Evolutionary conservation across 768 basidiomycete species (phyloP).

Genomic region (Mycena venus): DNA sequence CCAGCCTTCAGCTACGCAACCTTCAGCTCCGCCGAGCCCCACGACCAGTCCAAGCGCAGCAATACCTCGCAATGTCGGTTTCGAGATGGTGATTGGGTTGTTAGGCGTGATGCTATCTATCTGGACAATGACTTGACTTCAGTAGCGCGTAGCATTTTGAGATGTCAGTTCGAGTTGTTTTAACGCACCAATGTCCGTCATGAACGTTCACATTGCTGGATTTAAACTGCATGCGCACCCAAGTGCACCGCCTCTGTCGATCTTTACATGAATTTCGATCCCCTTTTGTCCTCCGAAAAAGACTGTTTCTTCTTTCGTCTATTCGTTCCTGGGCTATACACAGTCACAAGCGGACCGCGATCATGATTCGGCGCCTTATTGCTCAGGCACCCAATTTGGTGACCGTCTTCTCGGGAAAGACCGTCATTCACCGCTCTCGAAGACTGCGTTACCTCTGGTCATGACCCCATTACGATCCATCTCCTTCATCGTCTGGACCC

Average conservation of each 20-base stretch:
- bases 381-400: no score
- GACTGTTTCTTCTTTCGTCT: no score
- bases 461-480: constrained; percentile 17
- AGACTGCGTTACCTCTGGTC: not conserved
- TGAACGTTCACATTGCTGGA: no score
- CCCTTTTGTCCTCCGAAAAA: no score
- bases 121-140: not conserved
- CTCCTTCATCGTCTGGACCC: not conserved
- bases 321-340: not conserved
- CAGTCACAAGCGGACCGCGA: not conserved
- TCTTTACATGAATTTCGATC: no score
- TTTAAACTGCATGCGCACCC: no score
- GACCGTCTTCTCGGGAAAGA: not conserved
- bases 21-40: not conserved
- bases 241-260: no score
- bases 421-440: not conserved
- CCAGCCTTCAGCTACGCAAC: not conserved
- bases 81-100: not conserved
- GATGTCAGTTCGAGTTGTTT: no score
- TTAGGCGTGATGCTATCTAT: not conserved
- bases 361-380: constrained; percentile 5
- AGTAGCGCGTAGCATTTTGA: no score
- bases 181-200: no score
- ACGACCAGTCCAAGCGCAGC: not conserved
- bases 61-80: not conserved